Evolutionary conservation across 495 filamentous ascomycete species (phyloP), one percentile per base, ranked within the genome.

Genomic region (Aspergillus nanangensis): DNA sequence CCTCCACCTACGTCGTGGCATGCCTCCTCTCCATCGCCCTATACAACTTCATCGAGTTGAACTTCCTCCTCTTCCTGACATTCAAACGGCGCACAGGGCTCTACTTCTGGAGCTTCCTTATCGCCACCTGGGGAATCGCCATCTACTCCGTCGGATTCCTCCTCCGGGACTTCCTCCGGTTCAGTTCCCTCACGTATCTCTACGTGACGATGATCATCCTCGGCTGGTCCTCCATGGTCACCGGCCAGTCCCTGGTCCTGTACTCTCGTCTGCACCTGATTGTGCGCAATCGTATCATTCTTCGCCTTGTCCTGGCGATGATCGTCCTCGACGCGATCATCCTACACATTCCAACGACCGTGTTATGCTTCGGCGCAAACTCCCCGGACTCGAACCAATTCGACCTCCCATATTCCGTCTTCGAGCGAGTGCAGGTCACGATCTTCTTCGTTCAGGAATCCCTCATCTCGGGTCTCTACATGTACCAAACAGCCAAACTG

Each of bases 241-340:
- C 56, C n/a, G 53, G 52, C 5, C 65, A 65, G 21, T 35, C 27
- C 27, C 42, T 27, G 45, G 45, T 70, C 9, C 57, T 70, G 4
- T 70, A 69, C 50, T 73, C 70, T 24, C 56, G 70, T 3, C 56
- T 71, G 10, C 62, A 69, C 45, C 53, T 73, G 38, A 48, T 73
- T 15, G 29, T 34, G 29, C 5, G 5, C 24, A 29, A 14, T 4
- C 23, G 23, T 13, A 39, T 8, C 20, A 32, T 8, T 0, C 15
- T 47, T 2, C 20, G 18, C 9, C 4, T 31, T 3, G 34, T 40
- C 36, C 38, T 11, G 13, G 21, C 9, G 22, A 20, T 40, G 7
- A 15, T 47, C 1, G 20, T 47, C 3, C 22, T 47, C n/a, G 40
- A 27, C 8, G 27, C 33, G 2, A 23, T 47, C 8, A 18, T 18